phyloP scores from a whole-genome alignment of 192 early-diverging fungal species.

The Backusella sp. region DNA sequence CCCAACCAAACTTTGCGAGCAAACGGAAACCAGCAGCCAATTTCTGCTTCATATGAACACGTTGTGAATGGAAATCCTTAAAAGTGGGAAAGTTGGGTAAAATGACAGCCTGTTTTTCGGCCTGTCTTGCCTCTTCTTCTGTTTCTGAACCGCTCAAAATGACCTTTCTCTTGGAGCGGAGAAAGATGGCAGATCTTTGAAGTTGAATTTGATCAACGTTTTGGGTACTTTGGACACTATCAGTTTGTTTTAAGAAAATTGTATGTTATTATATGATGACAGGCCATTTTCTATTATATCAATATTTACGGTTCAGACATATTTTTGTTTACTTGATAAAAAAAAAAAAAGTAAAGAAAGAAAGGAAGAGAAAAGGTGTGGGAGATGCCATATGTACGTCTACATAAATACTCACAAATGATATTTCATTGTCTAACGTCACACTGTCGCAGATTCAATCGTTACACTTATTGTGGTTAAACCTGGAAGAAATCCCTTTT shows the following conservation, averaged over 20 bases:
- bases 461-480: neutral
- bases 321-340: neutral
- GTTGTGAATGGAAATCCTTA: slow-evolving; percentile 43
- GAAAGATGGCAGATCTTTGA: neutral
- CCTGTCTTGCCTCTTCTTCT: slow-evolving; percentile 39
- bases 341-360: neutral
- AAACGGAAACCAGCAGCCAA: slow-evolving; percentile 59
- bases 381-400: neutral
- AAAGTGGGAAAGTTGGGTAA: slow-evolving; percentile 49
- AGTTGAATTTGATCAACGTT: neutral
- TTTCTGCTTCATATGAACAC: slow-evolving; percentile 55
- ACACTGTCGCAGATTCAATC: neutral
- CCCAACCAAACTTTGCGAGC: slow-evolving; percentile 54
- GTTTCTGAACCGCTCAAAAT: slow-evolving; percentile 35
- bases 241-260: neutral
- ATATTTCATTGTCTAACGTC: neutral
- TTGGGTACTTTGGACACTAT: neutral
- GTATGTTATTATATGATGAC: neutral
- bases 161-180: slow-evolving; percentile 30
- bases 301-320: neutral
- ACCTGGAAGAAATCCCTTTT: neutral
- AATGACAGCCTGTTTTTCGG: slow-evolving; percentile 41
- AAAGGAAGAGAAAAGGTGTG: neutral
- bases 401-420: neutral
- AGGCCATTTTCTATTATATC: too few relatives aligned